Base-by-base conservation (phyloP, 495 filamentous ascomycete genomes). In the Letharia columbiana region DNA sequence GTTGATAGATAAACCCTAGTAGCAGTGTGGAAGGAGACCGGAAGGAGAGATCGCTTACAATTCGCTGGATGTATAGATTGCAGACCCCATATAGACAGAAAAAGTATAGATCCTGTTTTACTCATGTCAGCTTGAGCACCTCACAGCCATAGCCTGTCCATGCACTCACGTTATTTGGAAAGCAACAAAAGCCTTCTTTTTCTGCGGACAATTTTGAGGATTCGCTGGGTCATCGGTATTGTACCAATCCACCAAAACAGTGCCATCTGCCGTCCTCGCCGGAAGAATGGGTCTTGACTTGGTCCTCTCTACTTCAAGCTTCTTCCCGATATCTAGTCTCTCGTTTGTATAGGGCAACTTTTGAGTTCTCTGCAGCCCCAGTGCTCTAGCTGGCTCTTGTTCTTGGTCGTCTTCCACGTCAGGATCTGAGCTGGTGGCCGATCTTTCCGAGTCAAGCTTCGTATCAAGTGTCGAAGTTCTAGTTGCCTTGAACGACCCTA, bases 1-100 rank as follows among this genome's bases (percentile, higher is more conserved):
- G 62, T 61, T 66, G 20, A 82, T 77, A 62, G 77, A 82, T 5
- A 20, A 83, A 69, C 13, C 79, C 80, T 0, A 82, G 73, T 2
- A 72, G 77, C 76, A 1, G 74, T 77, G 3, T 77, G 76, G 28
- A 71, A 67, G 62, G 73, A 76, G 6, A 82, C 77, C 2, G 72
- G 73, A 57, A 83, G 81, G 41, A 75, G 35, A 35, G 8, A 44
- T 28, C 17, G 10, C 63, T 56, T 45, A 35, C 35, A 57, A 12
- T 57, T 57, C 54, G 37, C 66, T 63, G 18, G 66, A 49, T 3
- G 63, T 65, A 23, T 58, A 50, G 40, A 67, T 60, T 0, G 63
- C 49, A 13, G 49, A 75, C 3, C 72, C 74, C 10, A 72, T 73
- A 54, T 77, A 79, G 4, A 78, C 75, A 15, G 76, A 70, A 40